Percentiles rank a stretch among this genome's conserved stretches.
phyloP scores from a whole-genome alignment of 768 basidiomycete species.

The Leccinum broughii region DNA sequence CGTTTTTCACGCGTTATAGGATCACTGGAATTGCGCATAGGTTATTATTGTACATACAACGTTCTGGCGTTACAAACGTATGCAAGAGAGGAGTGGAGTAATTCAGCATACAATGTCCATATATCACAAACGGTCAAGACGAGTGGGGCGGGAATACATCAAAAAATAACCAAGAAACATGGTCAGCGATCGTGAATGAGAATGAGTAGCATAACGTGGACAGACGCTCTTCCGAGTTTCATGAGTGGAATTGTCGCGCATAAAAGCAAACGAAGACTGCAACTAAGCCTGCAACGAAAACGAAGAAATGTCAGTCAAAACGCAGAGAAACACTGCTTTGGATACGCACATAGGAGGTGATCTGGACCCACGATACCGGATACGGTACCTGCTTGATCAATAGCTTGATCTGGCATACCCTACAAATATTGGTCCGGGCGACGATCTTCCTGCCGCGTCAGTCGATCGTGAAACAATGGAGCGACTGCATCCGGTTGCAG shows the following conservation, averaged over 20 bases:
- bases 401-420: conserved; percentile 33
- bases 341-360: conserved; percentile 19
- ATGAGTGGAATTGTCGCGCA: neutral
- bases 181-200: neutral
- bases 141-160: neutral
- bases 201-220: neutral
- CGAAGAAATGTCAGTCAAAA: conserved; percentile 7
- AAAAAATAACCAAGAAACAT: neutral
- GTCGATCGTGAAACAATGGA: conserved; percentile 26
- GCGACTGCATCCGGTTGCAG: conserved; percentile 31
- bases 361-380: conserved; percentile 25
- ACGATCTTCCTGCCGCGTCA: conserved; percentile 20
- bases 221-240: neutral
- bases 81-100: neutral
- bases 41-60: conserved; percentile 6
- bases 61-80: conserved; percentile 1
- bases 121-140: conserved; percentile 1
- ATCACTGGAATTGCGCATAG: neutral
- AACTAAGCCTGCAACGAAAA: conserved; percentile 9
- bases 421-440: conserved; percentile 27
- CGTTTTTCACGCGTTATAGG: too few relatives aligned
- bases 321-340: neutral
- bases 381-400: conserved; percentile 25
- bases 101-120: conserved; percentile 1
- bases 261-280: neutral